Evolutionary conservation across 129 eudicot species (phyloP).

Genomic region (Artemisia annua): DNA sequence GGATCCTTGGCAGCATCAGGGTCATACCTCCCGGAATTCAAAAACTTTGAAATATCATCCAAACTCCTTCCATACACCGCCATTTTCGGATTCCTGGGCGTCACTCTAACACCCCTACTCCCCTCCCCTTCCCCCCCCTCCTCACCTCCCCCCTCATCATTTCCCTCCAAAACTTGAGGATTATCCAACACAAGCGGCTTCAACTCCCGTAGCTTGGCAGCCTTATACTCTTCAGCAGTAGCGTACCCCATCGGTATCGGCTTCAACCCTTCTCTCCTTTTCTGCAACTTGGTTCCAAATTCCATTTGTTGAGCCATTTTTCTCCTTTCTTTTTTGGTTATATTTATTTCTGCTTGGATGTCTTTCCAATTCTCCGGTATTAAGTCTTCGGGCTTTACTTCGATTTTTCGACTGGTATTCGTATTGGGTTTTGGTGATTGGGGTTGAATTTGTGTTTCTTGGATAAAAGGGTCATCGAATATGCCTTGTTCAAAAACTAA

Average conservation of each 20-base stretch:
- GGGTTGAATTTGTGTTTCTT: not conserved
- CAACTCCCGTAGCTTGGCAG: slow-evolving; percentile 58
- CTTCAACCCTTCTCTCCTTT: slow-evolving; percentile 41
- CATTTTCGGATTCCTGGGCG: slow-evolving; percentile 74
- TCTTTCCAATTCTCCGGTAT: slow-evolving; percentile 80
- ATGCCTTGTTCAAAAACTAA: slow-evolving; percentile 85
- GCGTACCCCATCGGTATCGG: slow-evolving; percentile 41
- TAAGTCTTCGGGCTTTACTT: slow-evolving; percentile 50
- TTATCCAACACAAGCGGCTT: slow-evolving; percentile 72
- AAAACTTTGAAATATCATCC: slow-evolving; percentile 70
- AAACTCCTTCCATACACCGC: slow-evolving; percentile 81
- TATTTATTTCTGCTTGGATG: slow-evolving; percentile 68
- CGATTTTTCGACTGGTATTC: not conserved
- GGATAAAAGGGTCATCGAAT: slow-evolving; percentile 74
- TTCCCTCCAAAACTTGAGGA: slow-evolving; percentile 31
- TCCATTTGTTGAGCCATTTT: slow-evolving; percentile 64
- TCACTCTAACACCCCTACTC: slow-evolving; percentile 43
- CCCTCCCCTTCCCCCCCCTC: slow-evolving; percentile 21
- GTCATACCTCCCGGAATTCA: slow-evolving; percentile 63
- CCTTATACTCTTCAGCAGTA: slow-evolving; percentile 50
- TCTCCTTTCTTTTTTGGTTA: slow-evolving; percentile 78
- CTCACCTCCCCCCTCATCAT: slow-evolving; percentile 1
- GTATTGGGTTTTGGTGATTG: no score
- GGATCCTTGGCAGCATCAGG: slow-evolving; percentile 57
- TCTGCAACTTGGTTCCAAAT: slow-evolving; percentile 55